A percentile compares a stretch with the other conserved stretches of the same genome.
Conservation (phyloP, 2,329 filamentous ascomycete genomes). For the Thielaviopsis populi region DNA sequence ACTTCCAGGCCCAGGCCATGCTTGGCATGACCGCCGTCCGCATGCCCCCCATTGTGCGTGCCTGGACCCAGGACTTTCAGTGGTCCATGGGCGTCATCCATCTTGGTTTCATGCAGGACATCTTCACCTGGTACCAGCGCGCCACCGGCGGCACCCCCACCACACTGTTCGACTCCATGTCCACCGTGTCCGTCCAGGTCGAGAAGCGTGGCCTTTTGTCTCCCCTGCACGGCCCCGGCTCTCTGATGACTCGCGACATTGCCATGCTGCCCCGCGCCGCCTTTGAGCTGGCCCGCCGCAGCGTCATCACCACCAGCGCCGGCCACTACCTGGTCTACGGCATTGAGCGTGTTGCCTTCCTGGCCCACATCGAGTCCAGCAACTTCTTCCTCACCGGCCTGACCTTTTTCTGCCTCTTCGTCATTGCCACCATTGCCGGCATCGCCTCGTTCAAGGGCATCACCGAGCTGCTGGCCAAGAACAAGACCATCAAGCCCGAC, state of each 20-base stretch:
- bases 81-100: constrained; percentile 96
- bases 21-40: constrained; percentile 68
- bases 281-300: constrained; percentile 36
- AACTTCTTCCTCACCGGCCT: constrained; percentile 91
- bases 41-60: constrained; percentile 72
- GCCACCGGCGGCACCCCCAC: constrained; percentile 77
- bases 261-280: constrained; percentile 35
- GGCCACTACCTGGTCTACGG: constrained; percentile 55
- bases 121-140: constrained; percentile 92
- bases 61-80: constrained; percentile 96
- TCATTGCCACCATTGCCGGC: constrained; percentile 55
- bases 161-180: constrained; percentile 58
- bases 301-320: constrained; percentile 37
- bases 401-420: constrained; percentile 75
- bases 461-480: constrained; percentile 61
- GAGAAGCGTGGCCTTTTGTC: constrained; percentile 42
- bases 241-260: constrained; percentile 33
- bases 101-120: constrained; percentile 70
- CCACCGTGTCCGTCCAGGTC: constrained; percentile 67
- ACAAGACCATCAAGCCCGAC: constrained; percentile 64
- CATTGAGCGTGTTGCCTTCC: constrained; percentile 80
- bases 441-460: constrained; percentile 68
- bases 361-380: constrained; percentile 67
- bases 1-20: constrained; percentile 89
- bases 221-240: constrained; percentile 20